Evolutionary conservation across 495 filamentous ascomycete genomes (phyloP).

Genomic region (Penicillium salamii): DNA sequence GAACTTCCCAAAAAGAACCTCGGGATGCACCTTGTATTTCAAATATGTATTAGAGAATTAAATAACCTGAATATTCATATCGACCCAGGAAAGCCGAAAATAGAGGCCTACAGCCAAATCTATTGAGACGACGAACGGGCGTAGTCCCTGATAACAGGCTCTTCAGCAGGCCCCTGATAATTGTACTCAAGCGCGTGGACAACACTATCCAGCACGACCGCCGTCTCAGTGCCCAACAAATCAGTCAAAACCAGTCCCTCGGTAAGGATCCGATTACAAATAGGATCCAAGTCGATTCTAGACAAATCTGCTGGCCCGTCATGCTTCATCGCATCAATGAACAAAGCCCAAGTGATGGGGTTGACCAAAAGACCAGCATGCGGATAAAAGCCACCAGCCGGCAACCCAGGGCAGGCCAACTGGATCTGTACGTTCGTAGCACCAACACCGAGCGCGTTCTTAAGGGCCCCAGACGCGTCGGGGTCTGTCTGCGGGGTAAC

Average conservation of each 20-base stretch:
- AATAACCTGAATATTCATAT: no score
- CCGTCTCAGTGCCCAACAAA: not conserved
- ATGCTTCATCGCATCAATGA: not conserved
- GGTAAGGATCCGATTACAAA: not conserved
- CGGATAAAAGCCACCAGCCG: constrained; percentile 34
- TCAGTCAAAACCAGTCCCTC: not conserved
- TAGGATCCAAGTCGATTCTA: not conserved
- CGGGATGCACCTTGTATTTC: no score
- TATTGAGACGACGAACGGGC: not conserved
- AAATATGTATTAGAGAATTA: no score
- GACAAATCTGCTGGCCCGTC: not conserved
- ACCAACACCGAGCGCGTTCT: constrained; percentile 27
- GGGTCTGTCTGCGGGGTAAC: constrained; percentile 40
- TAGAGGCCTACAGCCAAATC: no score
- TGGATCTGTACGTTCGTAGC: constrained; percentile 42
- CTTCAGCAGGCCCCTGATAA: not conserved
- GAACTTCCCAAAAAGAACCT: no score
- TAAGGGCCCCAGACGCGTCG: constrained; percentile 35
- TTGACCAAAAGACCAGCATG: constrained; percentile 21
- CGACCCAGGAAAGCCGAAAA: no score
- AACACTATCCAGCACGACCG: not conserved
- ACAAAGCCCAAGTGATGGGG: not conserved
- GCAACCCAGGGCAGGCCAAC: constrained; percentile 24
- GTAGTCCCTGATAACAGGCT: not conserved
- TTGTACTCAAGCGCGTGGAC: not conserved